Evolutionary conservation across 768 basidiomycete genomes (phyloP), one percentile per base, ranked within the genome.

Genomic region (Lactarius hengduanensis): DNA sequence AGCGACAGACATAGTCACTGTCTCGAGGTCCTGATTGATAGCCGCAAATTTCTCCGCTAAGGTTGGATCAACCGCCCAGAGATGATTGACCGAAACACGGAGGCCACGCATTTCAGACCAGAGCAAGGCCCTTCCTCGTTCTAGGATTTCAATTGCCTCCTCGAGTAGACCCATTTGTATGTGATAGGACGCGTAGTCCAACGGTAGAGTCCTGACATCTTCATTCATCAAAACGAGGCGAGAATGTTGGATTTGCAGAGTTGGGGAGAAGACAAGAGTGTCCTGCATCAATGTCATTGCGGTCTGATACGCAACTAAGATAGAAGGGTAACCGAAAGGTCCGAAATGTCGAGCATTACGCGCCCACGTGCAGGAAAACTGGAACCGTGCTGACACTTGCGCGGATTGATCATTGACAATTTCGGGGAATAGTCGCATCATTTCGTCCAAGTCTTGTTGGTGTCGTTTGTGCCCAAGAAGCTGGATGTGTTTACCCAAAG

Each of bases 231-330:
- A 9, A 22, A 65, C 20, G 10, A 65, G 40, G 30, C 32, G 59
- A 38, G 18, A 28, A 40, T 65, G 64, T 10, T 65, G 59, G n/a
- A 22, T 61, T n/a, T 57, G 50, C 13, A 65, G 22, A 20, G 59
- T 65, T 1, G 64, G 64, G 1, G 59, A 22, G 30, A 55, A 56
- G 40, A 20, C 4, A 4, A 65, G 41, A 28, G 59, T 20, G 3
- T 61, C 34, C 18, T 61, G 54, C 59, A 61, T 61, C 22, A 65
- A n/a, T 5, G 59, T 40, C 15, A 65, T 43, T 32, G 64, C 40
- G 15, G 0, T 13, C 26, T 60, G 2, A 36, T 61, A 65, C 5
- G 54, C 64, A 13, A 22, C 15, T 2, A 22, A 36, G 11, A 9
- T 2, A 3, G 64, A 47, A 2, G 59, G 13, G 54, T 65, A 30